These are phyloP conservation scores for Petunia secreta DNA, from an alignment of 257 asterid genomes.

Conservation along the genomic window DNA sequence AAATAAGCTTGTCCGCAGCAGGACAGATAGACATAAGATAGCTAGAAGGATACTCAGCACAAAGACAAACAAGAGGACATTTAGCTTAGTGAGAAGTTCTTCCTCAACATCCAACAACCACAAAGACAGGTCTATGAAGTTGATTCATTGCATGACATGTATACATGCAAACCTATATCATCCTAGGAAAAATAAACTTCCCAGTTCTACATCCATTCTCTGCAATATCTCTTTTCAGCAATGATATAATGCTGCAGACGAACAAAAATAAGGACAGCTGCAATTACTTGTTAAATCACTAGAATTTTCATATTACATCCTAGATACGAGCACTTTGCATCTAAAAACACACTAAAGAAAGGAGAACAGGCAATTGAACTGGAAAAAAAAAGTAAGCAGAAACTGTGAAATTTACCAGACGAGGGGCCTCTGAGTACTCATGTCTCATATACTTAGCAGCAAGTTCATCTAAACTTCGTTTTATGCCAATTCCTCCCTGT, in stretches of 20 bases:
- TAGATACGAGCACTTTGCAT: background rate
- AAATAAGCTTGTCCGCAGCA: conserved; percentile 51
- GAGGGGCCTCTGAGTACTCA: conserved; percentile 72
- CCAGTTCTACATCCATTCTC: background rate
- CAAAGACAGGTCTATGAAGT: background rate
- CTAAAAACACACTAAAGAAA: background rate
- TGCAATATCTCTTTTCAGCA: background rate
- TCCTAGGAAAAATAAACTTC: background rate
- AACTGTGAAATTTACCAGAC: conserved; percentile 68
- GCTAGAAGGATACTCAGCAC: conserved; percentile 1
- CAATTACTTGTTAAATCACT: background rate
- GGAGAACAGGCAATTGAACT: background rate
- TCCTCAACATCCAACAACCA: background rate
- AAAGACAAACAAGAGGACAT: background rate
- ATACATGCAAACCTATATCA: background rate
- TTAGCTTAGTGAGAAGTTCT: background rate
- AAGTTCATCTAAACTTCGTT: conserved; percentile 81
- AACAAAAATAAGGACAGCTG: background rate
- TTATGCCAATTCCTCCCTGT: conserved; percentile 93
- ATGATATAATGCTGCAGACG: background rate
- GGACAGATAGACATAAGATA: conserved; percentile 33
- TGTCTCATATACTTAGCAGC: conserved; percentile 85
- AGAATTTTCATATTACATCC: background rate
- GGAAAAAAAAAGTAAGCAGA: background rate
- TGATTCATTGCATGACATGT: background rate